Base-by-base conservation (phyloP, 768 basidiomycete genomes). In the Hemileccinum rubropunctum region DNA sequence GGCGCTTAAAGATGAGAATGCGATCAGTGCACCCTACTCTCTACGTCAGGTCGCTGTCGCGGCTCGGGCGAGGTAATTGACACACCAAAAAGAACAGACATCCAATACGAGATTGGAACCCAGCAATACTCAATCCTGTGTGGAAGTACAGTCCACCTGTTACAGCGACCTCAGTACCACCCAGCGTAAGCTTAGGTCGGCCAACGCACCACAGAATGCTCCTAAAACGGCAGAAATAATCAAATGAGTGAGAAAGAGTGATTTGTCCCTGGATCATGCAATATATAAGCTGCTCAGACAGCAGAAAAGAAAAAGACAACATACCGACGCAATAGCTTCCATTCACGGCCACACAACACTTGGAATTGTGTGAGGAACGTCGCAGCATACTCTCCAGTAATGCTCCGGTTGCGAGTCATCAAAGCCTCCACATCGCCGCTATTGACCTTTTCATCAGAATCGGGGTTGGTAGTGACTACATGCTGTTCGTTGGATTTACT, bases 31-130 rank as follows among this genome's bases (percentile, higher is more conserved):
- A 30, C 94, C 94, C 89, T 90, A 54, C 7, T 21, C 15, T 32
- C 42, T 32, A 45, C 35, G 47, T 59, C 14, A 59, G 59, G 40
- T 28, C 21, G 17, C 14, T 26, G 34, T 42, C 38, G 42, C 21
- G 27, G 15, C 17, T n/a, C 17, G 38, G 21, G 23, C 12, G 12
- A 42, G 23, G 23, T 27, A 15, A 41, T 32, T 32, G 23, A 58
- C 65, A 20, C 56, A 89, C 89, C 60, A 97, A 65, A 82, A 98
- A 98, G 77, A 98, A 97, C 36, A 98, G 69, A 57, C 88, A 91
- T 27, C 95, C 95, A n/a, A 98, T 79, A 27, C 95, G 80, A 33
- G 87, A 88, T 65, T 97, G 94, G 76, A 97, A 97, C 2, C 94
- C 94, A 21, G 93, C 89, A 54, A 97, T 95, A 4, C 82, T 86